A percentile compares a stretch with the other conserved stretches of the same genome.
These are phyloP conservation scores for Candida qinlingensis DNA, from an alignment of 805 yeast species.

Conservation along the genomic window DNA sequence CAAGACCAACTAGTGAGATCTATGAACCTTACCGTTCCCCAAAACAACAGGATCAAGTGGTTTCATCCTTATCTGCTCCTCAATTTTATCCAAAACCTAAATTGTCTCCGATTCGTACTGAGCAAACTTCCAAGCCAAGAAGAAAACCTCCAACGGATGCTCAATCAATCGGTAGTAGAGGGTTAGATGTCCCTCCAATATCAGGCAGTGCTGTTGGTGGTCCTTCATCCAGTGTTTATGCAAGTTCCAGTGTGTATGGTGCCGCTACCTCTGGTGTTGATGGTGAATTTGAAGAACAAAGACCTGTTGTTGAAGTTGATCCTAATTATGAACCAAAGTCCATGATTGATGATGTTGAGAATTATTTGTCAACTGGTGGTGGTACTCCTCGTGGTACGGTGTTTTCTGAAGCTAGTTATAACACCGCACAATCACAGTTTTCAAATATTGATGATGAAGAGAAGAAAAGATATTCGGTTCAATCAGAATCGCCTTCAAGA, in stretches of 20 bases:
- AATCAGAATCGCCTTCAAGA: background rate
- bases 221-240: conserved; percentile 9
- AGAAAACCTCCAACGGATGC: conserved; percentile 10
- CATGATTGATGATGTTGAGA: conserved; percentile 12
- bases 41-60: background rate
- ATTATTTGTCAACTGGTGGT: background rate
- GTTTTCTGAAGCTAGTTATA: conserved; percentile 3
- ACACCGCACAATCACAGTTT: background rate
- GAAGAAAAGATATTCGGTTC: background rate
- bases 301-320: background rate
- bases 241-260: conserved; percentile 21
- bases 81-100: background rate
- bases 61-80: background rate
- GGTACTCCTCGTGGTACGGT: conserved; percentile 1
- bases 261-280: conserved; percentile 13
- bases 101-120: background rate
- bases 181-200: background rate
- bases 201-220: background rate
- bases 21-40: conserved; percentile 6
- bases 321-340: background rate
- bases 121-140: background rate
- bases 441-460: background rate
- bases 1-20: conserved; percentile 3
- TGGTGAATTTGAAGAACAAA: background rate
- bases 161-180: background rate